phyloP scores from a whole-genome alignment of 768 basidiomycete species.

The Leccinum aurantiacum region DNA sequence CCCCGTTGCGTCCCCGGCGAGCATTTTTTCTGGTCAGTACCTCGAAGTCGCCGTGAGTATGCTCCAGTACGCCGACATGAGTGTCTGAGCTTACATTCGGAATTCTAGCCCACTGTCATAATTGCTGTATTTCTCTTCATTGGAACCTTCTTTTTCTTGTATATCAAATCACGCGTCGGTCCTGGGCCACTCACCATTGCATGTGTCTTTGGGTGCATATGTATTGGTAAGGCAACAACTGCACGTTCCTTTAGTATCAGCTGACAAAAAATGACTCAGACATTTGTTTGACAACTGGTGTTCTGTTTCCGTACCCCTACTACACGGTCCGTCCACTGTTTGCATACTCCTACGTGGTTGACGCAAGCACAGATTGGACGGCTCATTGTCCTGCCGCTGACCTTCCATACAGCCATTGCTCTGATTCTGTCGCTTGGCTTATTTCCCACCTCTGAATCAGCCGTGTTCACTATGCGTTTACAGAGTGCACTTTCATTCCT shows the following conservation, averaged over 20 bases:
- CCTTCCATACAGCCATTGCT: constrained; percentile 57
- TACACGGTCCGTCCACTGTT: constrained; percentile 42
- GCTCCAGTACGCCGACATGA: neutral
- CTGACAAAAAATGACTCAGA: constrained; percentile 38
- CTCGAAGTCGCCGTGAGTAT: constrained; percentile 47
- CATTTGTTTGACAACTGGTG: constrained; percentile 56
- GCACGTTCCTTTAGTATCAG: neutral
- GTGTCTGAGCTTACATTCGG: neutral
- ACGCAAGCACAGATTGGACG: constrained; percentile 43
- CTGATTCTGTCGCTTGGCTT: constrained; percentile 51
- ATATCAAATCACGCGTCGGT: constrained; percentile 56
- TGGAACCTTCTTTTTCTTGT: constrained; percentile 57
- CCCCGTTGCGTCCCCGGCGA: constrained; percentile 36
- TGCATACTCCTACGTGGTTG: neutral
- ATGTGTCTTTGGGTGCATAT: constrained; percentile 57
- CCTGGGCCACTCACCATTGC: constrained; percentile 65
- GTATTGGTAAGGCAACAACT: constrained; percentile 43
- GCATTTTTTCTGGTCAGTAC: constrained; percentile 52
- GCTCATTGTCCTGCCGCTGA: constrained; percentile 54
- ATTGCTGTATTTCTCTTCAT: constrained; percentile 62
- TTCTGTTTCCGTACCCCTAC: constrained; percentile 63
- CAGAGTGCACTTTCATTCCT: constrained; percentile 50
- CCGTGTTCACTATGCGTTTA: constrained; percentile 54
- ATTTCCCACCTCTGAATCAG: constrained; percentile 64
- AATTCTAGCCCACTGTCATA: constrained; percentile 54